phyloP scores from a whole-genome alignment of 805 yeast genomes.

The Starmerella geochares region DNA sequence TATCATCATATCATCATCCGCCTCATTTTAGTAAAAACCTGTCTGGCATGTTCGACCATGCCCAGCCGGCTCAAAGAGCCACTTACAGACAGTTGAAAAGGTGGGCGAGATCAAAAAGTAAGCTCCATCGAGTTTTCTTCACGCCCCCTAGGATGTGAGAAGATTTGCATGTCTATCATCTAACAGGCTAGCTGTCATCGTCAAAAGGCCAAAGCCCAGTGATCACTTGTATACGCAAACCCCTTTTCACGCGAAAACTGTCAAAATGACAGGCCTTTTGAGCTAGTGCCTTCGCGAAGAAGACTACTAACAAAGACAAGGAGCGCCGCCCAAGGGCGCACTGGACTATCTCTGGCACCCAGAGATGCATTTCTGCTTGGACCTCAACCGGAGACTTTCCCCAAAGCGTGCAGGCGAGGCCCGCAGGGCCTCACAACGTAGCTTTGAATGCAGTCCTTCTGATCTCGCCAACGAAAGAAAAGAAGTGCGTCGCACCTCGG shows the following conservation, averaged over 20 bases:
- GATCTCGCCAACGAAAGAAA: conserved; percentile 19
- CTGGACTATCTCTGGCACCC: conserved; percentile 9
- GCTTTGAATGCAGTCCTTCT: conserved; percentile 28
- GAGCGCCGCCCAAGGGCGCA: conserved; percentile 6
- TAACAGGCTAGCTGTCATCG: conserved; percentile 24
- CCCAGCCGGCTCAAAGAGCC: conserved; percentile 13
- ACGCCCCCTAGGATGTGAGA: conserved; percentile 8
- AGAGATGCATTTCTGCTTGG: conserved; percentile 26
- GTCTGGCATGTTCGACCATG: conserved; percentile 29
- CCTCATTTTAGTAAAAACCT: background rate
- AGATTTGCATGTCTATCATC: conserved; percentile 29
- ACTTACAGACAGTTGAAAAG: conserved; percentile 4
- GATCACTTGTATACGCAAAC: background rate
- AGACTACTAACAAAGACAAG: conserved; percentile 7
- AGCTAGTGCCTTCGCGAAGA: background rate
- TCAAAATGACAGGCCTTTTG: conserved; percentile 3
- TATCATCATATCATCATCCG: conserved; percentile 26
- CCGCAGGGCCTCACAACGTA: conserved; percentile 16
- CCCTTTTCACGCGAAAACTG: conserved; percentile 15
- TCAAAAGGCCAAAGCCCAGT: conserved; percentile 19
- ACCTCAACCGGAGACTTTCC: conserved; percentile 32
- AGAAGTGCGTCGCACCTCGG: background rate
- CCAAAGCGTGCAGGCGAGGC: conserved; percentile 27
- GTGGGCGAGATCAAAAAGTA: conserved; percentile 24
- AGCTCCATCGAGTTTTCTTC: conserved; percentile 30